These are phyloP conservation scores for Graphium sp. DNA, from an alignment of 2,329 filamentous ascomycete genomes.

Conservation along the genomic window DNA sequence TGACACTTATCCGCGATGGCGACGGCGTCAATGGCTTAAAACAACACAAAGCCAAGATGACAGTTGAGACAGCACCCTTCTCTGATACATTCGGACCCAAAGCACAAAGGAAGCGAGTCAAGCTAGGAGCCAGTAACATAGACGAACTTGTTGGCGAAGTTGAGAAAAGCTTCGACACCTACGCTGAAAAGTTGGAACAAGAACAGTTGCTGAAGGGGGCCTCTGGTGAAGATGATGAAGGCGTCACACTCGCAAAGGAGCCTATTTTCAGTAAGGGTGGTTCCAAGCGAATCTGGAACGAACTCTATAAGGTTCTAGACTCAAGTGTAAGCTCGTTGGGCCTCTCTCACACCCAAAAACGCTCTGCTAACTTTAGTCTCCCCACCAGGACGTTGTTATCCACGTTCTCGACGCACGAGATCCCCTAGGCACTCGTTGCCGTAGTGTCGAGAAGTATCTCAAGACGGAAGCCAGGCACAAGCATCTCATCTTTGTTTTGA, in stretches of 20 bases:
- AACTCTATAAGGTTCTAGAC: conserved; percentile 88
- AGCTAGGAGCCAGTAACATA: conserved; percentile 69
- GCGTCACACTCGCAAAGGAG: conserved; percentile 51
- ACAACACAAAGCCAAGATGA: conserved; percentile 86
- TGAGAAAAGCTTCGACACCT: conserved; percentile 64
- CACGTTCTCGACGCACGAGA: conserved; percentile 85
- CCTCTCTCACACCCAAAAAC: too few species aligned
- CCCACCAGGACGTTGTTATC: conserved; percentile 76
- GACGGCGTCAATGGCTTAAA: conserved; percentile 63
- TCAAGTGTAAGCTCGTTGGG: too few species aligned
- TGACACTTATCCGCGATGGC: conserved; percentile 79
- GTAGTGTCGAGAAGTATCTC: conserved; percentile 68
- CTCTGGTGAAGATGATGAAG: conserved; percentile 33
- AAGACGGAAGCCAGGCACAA: conserved; percentile 90
- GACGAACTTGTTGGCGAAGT: conserved; percentile 68
- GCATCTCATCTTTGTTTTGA: conserved; percentile 44
- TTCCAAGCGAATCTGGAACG: conserved; percentile 93
- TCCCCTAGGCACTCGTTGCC: conserved; percentile 77
- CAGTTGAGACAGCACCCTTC: conserved; percentile 76
- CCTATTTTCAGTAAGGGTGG: conserved; percentile 91
- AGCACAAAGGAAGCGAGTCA: conserved; percentile 80
- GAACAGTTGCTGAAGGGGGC: conserved; percentile 59
- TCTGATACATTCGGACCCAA: conserved; percentile 85
- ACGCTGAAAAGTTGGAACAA: conserved; percentile 66
- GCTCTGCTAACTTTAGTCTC: too few species aligned